Evolutionary conservation across 129 eudicot species (phyloP).

Genomic region (Chrysanthemum makinoi): DNA sequence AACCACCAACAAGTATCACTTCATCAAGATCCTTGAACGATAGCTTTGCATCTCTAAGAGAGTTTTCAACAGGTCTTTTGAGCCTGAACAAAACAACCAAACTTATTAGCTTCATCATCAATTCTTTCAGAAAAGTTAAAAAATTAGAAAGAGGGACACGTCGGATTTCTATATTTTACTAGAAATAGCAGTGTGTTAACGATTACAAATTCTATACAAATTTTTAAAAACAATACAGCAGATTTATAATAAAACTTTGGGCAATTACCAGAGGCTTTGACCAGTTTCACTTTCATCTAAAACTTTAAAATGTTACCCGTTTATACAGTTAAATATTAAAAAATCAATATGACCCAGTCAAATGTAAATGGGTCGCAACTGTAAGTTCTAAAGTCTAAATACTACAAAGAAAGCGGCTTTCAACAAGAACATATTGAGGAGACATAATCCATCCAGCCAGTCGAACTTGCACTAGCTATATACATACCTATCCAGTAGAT

Average conservation of each 20-base stretch:
- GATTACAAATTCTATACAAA: background rate
- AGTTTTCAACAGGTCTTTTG: slow-evolving; percentile 81
- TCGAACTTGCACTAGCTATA: background rate
- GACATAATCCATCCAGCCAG: background rate
- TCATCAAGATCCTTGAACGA: slow-evolving; percentile 84
- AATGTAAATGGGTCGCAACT: background rate
- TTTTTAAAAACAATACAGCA: background rate
- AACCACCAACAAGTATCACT: slow-evolving; percentile 98
- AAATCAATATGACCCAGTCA: background rate
- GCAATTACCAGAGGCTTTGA: background rate
- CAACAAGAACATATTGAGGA: background rate
- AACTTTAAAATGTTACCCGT: background rate
- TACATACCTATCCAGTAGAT: slow-evolving; percentile 84
- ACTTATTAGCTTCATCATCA: background rate
- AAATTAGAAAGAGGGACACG: background rate
- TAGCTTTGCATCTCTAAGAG: slow-evolving; percentile 94
- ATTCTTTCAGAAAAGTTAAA: background rate
- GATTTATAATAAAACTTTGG: background rate
- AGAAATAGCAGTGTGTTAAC: background rate
- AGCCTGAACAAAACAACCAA: slow-evolving; percentile 43
- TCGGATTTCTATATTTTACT: too few species aligned
- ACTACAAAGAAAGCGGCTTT: background rate
- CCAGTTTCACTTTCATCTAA: background rate
- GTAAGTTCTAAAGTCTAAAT: background rate
- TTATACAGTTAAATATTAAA: background rate